A percentile compares a stretch with the other conserved stretches of the same genome.
These are phyloP conservation scores for Silene conica DNA, from an alignment of 148 eudicot genomes.

Conservation along the genomic window DNA sequence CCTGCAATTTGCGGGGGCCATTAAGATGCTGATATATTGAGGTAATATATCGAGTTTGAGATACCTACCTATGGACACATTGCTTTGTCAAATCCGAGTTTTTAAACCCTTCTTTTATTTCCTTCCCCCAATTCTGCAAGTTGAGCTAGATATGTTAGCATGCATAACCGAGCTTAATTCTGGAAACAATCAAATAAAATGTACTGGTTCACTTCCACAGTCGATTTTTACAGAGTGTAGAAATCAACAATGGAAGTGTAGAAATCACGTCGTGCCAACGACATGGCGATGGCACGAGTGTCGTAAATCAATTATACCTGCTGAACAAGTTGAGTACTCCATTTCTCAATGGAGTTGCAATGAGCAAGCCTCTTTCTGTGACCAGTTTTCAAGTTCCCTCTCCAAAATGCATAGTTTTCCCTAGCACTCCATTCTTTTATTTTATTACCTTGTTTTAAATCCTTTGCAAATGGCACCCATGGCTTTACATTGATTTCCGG, in stretches of 20 bases:
- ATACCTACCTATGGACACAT: conserved; percentile 46
- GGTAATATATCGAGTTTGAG: no score
- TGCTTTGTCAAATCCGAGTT: conserved; percentile 55
- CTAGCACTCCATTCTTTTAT: conserved; percentile 45
- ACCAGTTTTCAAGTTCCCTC: conserved; percentile 43
- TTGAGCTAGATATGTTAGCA: not conserved
- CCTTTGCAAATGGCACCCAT: conserved; percentile 47
- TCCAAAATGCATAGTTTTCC: conserved; percentile 56
- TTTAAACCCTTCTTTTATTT: conserved; percentile 42
- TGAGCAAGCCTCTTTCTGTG: conserved; percentile 30
- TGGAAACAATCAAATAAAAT: no score
- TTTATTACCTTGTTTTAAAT: conserved; percentile 44
- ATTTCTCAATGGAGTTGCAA: conserved; percentile 40
- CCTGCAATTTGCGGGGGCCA: no score
- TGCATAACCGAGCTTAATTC: not conserved
- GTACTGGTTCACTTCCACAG: no score
- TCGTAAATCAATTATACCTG: conserved; percentile 29
- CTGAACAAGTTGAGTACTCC: conserved; percentile 42
- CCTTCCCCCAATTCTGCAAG: conserved; percentile 56
- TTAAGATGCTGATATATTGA: no score
- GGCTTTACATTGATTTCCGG: conserved; percentile 55
- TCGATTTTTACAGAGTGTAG: no score
- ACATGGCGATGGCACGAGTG: not conserved
- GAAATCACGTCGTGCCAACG: not conserved
- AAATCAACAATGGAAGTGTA: not conserved